Base-by-base conservation (phyloP, 495 filamentous ascomycete species). In the Lasiosphaeria miniovina region DNA sequence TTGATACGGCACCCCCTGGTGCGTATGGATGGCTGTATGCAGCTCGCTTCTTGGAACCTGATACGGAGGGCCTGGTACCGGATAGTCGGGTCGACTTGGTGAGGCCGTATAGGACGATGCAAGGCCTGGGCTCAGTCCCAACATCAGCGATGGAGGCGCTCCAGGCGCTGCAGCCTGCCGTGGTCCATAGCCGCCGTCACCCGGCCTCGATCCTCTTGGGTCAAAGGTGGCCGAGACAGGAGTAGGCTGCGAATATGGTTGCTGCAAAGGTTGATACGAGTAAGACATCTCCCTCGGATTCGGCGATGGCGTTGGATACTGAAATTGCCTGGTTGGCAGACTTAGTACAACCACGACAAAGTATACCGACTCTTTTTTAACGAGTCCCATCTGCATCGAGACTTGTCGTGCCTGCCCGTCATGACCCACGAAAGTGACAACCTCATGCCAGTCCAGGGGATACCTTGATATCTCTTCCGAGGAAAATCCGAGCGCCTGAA, bases 331-430 rank as follows among this genome's bases (percentile, higher is more conserved):
- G 1, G 63, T 36, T 8, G 67, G 57, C 1, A 69, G 59, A 17
- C 57, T 68, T 58, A 84, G 64, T 45, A 77, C 50, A 35, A 83
- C 58, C 4, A 82, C 74, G 31, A 83, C 73, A 61, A 83, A 81
- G 65, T 80, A 83, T 35, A 82, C 78, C 57, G 81, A 80, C 36
- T 81, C 75, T 58, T 75, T 74, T 55, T 80, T 82, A 11, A 75
- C 78, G 15, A 84, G 68, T 9, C 78, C 79, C 52, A 82, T 65
- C 4, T 78, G 77, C 49, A 80, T 63, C 4, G 74, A 69, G 54
- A 75, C 74, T 33, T 63, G 62, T 57, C 77, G 68, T 45, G 66
- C 67, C 45, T 77, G 76, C 38, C 80, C 77, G 45, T 83, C 79
- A 15, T 71, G 68, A 9, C 70, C 71, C 31, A 74, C 60, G 61